These are phyloP conservation scores for Picochlorum sp. DNA, from an alignment of 139 green algal genomes.

Conservation along the genomic window DNA sequence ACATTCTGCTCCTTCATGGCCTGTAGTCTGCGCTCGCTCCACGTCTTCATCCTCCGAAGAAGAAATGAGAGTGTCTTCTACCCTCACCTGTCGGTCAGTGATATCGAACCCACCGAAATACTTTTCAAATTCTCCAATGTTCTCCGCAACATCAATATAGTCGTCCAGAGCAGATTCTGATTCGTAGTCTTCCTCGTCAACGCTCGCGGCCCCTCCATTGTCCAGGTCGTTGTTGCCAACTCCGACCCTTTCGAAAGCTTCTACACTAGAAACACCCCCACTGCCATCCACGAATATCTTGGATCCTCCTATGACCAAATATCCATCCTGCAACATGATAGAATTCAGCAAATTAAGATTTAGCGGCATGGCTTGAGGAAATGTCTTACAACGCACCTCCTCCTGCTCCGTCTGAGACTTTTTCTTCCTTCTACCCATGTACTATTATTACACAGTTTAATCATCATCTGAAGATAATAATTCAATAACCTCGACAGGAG, in stretches of 20 bases:
- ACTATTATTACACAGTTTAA: background rate
- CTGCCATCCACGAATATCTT: conserved; percentile 3
- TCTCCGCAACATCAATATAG: background rate
- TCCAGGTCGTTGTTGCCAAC: background rate
- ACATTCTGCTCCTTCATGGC: background rate
- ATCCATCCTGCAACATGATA: background rate
- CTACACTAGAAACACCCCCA: conserved; percentile 5
- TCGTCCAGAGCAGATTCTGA: background rate
- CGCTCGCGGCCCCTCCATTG: background rate
- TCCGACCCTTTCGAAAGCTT: too few species aligned
- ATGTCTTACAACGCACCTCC: too few species aligned
- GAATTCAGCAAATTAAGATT: too few species aligned
- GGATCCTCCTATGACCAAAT: background rate
- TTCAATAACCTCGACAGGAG: conserved; percentile 23
- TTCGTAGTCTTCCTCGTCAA: background rate
- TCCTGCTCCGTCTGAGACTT: too few species aligned
- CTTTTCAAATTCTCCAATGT: background rate
- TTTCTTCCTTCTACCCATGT: background rate
- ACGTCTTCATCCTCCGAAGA: background rate
- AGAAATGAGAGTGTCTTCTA: background rate
- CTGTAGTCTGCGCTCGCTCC: too few species aligned
- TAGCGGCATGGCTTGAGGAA: too few species aligned
- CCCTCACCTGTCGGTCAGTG: too few species aligned
- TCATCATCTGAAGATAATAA: conserved; percentile 23
- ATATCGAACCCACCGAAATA: background rate